Base-by-base conservation (phyloP, 805 yeast genomes). In the Sungouiozyma ichnusensis region DNA sequence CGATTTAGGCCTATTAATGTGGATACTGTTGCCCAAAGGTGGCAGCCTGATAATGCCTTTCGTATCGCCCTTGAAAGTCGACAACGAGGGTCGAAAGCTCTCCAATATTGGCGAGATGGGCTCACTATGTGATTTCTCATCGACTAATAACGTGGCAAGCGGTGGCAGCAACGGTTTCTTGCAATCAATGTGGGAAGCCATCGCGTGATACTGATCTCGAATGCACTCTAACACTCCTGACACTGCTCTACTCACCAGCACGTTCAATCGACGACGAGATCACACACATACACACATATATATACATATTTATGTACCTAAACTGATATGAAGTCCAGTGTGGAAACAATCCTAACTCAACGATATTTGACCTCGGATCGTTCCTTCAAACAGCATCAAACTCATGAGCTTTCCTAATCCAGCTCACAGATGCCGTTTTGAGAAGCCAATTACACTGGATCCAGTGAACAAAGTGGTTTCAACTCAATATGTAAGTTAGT, bases 31-130 rank as follows among this genome's bases (percentile, higher is more conserved):
- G 19, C 44, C 33, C 19, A 60, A 36, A 1, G 64, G 64, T 16
- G 64, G 64, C 20, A 60, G 44, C 35, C 50, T 54, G 33, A 60
- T 58, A 4, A 53, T 41, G 4, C 64, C 63, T 4, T 48, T 45
- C 13, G 42, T 47, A 41, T 55, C 58, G 41, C 48, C 49, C 33
- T 46, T 49, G 46, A 58, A 57, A n/a, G 39, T 48, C 9, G 43
- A 40, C 29, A 24, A 7, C 29, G 29, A 24, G 29, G 29, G 29
- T 35, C 46, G 48, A 13, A 43, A 39, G 4, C 46, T 37, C 4
- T 48, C 50, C 20, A 53, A 40, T 13, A 50, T 41, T 34, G 62
- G 59, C 3, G 57, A 50, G 24, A 46, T 40, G 15, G 54, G 48
- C 19, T 47, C 53, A 2, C 53, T 45, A 14, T 16, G 35, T 3